Evolutionary conservation across 345 rosid genomes (phyloP).

Genomic region (Aquilaria malaccensis): DNA sequence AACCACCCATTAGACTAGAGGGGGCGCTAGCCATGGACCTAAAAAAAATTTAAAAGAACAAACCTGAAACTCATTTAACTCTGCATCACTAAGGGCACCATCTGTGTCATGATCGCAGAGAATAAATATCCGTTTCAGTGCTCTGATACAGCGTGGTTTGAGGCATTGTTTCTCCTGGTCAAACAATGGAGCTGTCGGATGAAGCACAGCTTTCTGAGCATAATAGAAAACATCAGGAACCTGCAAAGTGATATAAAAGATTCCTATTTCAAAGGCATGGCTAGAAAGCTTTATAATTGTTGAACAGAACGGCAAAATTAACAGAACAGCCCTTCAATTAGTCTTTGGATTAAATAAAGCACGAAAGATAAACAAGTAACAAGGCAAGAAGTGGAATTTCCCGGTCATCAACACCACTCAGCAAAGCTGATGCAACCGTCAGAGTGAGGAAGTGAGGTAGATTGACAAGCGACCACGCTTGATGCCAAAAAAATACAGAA

Average conservation of each 20-base stretch:
- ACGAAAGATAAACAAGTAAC: neutral
- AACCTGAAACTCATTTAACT: constrained; percentile 87
- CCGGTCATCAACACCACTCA: neutral
- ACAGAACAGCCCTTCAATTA: neutral
- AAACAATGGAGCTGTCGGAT: constrained; percentile 73
- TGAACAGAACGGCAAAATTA: neutral
- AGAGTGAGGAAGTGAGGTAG: neutral
- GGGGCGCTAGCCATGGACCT: neutral
- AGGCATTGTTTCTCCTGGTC: constrained; percentile 67
- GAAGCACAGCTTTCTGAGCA: constrained; percentile 79
- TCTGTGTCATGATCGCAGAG: constrained; percentile 75
- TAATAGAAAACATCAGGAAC: constrained; percentile 82
- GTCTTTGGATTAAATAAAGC: neutral
- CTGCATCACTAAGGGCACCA: constrained; percentile 70
- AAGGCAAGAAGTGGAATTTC: too few species aligned
- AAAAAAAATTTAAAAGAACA: constrained; percentile 2
- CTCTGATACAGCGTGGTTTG: constrained; percentile 67
- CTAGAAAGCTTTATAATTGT: neutral
- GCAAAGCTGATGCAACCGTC: neutral
- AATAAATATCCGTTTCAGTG: constrained; percentile 67
- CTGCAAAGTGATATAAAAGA: constrained; percentile 25
- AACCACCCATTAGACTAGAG: too few species aligned
- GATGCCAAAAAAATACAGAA: constrained; percentile 4
- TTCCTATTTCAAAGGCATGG: neutral
- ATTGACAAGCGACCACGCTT: neutral